Evolutionary conservation across 257 asterid genomes (phyloP), one percentile per base, ranked within the genome.

Genomic region (Jaltomata sinuosa): DNA sequence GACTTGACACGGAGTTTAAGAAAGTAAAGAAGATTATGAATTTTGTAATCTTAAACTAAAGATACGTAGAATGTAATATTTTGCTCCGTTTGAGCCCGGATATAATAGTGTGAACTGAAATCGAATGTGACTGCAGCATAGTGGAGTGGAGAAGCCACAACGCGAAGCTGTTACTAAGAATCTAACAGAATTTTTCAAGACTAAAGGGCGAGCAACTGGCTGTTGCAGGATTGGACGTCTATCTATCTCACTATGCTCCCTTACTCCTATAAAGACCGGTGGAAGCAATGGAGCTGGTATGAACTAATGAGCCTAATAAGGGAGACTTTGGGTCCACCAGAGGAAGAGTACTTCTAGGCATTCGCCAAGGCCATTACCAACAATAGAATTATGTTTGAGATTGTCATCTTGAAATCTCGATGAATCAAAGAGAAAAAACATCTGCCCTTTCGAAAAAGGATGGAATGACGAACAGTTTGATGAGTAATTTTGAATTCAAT

Each of bases 1-100:
- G 18, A 57, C 16, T 11, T 22, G 67, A 59, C 8, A 22, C 3
- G 0, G 11, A 45, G 4, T 45, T 59, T 59, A 10, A 59, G 12
- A 0, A 21, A 55, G 8, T 10, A 19, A 0, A 0, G 0, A 55
- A 55, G 62, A 55, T 55, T 0, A 2, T 55, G 29, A 55, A 0
- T 54, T 1, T 25, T 0, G 8, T 0, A 1, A 0, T 57, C n/a
- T n/a, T n/a, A n/a, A n/a, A n/a, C n/a, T n/a, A n/a, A n/a, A n/a
- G n/a, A n/a, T 59, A 6, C 4, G 1, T 4, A 22, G 31, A 59
- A 22, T 25, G 0, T 59, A 59, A 7, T 11, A 62, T 27, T 62
- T 62, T 27, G 38, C 0, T 61, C 0, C 25, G 1, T 61, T 25
- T 5, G 68, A 25, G 11, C 9, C 8, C 16, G 0, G 0, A 59